Percentiles rank a stretch among this genome's conserved stretches.
These are phyloP conservation scores for Syncephalastrum monosporum DNA, from an alignment of 371 early-diverging fungal species.

Conservation along the genomic window DNA sequence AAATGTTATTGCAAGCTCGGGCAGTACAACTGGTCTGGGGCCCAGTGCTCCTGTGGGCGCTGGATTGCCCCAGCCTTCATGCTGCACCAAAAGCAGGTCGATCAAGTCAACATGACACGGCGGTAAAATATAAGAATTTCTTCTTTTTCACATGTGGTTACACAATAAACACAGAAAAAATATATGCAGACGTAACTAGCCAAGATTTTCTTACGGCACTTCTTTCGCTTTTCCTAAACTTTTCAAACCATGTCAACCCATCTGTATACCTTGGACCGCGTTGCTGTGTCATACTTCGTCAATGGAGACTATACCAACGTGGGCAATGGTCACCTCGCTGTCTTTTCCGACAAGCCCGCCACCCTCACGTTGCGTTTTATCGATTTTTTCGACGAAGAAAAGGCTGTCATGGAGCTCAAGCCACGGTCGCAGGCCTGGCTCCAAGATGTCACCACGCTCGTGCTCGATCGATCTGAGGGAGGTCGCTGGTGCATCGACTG, in stretches of 20 bases:
- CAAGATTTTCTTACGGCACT: slow-evolving; percentile 14
- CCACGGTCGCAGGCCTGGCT: slow-evolving; percentile 39
- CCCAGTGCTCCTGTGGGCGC: slow-evolving; percentile 82
- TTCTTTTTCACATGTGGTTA: slow-evolving; percentile 1
- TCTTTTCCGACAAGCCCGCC: slow-evolving; percentile 18
- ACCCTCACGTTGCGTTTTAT: slow-evolving; percentile 15
- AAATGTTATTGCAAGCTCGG: slow-evolving; percentile 85
- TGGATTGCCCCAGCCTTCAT: slow-evolving; percentile 89
- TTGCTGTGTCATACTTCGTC: slow-evolving; percentile 10
- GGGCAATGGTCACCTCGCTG: slow-evolving; percentile 23
- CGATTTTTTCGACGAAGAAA: slow-evolving; percentile 21
- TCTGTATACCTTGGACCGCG: slow-evolving; percentile 16
- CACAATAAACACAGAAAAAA: slow-evolving; percentile 5
- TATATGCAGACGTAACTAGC: background rate
- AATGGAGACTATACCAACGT: slow-evolving; percentile 9
- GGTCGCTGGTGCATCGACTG: slow-evolving; percentile 36
- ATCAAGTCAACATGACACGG: slow-evolving; percentile 42
- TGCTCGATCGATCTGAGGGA: slow-evolving; percentile 27
- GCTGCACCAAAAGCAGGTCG: slow-evolving; percentile 77
- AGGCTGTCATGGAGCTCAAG: slow-evolving; percentile 23
- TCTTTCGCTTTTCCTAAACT: background rate
- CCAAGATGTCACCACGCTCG: slow-evolving; percentile 21
- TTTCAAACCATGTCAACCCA: slow-evolving; percentile 4
- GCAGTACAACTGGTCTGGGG: slow-evolving; percentile 82
- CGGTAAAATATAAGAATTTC: slow-evolving; percentile 5